These are phyloP conservation scores for Penicillium olsonii DNA, from an alignment of 2,329 filamentous ascomycete species.

Conservation along the genomic window DNA sequence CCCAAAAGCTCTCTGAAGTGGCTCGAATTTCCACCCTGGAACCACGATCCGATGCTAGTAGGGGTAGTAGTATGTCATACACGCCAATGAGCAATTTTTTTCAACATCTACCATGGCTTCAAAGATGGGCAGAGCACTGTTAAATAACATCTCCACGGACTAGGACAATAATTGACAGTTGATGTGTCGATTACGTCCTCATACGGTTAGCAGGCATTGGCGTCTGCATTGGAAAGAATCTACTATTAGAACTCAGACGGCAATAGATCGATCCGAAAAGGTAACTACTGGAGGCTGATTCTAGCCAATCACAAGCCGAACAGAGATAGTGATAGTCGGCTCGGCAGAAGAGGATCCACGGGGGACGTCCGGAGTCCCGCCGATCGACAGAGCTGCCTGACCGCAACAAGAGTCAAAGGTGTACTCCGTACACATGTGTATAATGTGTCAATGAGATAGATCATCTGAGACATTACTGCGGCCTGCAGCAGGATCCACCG, in stretches of 20 bases:
- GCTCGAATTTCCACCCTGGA: no score
- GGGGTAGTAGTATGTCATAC: no score
- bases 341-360: background rate
- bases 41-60: no score
- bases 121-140: background rate
- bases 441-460: background rate
- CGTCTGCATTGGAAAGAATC: background rate
- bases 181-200: background rate
- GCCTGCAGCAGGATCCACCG: no score
- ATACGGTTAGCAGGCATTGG: background rate
- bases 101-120: background rate
- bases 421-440: background rate
- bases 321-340: slow-evolving; percentile 4
- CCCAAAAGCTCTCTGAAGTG: background rate
- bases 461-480: background rate
- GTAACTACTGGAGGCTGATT: background rate
- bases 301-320: background rate
- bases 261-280: background rate
- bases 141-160: background rate
- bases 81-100: no score
- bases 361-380: slow-evolving; percentile 1
- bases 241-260: background rate
- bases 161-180: background rate
- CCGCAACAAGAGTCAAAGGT: background rate
- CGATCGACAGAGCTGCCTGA: slow-evolving; percentile 1